Conservation (phyloP, 2,329 filamentous ascomycete genomes). For the Drechslera avenae region DNA sequence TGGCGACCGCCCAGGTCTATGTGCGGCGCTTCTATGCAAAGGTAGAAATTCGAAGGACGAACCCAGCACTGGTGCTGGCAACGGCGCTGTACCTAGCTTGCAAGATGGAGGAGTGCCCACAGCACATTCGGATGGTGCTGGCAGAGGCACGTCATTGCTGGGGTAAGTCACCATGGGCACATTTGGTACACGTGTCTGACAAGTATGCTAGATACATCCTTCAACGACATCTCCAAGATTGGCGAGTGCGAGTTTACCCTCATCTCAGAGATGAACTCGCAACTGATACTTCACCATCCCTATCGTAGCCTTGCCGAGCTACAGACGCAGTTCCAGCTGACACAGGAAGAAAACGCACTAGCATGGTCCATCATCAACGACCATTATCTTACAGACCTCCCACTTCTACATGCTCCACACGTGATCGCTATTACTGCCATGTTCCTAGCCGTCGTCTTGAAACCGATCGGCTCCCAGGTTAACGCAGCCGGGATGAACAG, state of each 20-base stretch:
- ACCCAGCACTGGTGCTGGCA: constrained; percentile 90
- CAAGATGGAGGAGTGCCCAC: constrained; percentile 97
- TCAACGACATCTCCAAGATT: constrained; percentile 75
- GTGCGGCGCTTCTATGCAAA: constrained; percentile 91
- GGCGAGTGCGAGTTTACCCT: constrained; percentile 94
- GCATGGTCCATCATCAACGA: constrained; percentile 89
- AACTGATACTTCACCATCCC: constrained; percentile 88
- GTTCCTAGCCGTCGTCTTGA: constrained; percentile 80
- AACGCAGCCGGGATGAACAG: constrained; percentile 50
- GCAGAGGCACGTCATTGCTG: constrained; percentile 78
- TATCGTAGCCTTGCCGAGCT: constrained; percentile 80
- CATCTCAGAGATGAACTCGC: constrained; percentile 88
- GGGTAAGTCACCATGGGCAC: constrained; percentile 29
- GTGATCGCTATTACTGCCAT: constrained; percentile 86
- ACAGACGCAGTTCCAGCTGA: constrained; percentile 70
- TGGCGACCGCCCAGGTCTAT: constrained; percentile 94
- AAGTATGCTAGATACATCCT: constrained; percentile 35
- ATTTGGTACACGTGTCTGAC: constrained; percentile 10
- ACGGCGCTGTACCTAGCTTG: constrained; percentile 94
- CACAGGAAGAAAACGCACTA: constrained; percentile 76
- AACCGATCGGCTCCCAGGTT: constrained; percentile 62
- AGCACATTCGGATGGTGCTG: constrained; percentile 91
- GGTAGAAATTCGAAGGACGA: constrained; percentile 89
- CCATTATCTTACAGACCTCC: constrained; percentile 90
- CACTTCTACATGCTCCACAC: constrained; percentile 83